phyloP scores from a whole-genome alignment of 805 yeast genomes.

The Wickerhamomyces bovis region DNA sequence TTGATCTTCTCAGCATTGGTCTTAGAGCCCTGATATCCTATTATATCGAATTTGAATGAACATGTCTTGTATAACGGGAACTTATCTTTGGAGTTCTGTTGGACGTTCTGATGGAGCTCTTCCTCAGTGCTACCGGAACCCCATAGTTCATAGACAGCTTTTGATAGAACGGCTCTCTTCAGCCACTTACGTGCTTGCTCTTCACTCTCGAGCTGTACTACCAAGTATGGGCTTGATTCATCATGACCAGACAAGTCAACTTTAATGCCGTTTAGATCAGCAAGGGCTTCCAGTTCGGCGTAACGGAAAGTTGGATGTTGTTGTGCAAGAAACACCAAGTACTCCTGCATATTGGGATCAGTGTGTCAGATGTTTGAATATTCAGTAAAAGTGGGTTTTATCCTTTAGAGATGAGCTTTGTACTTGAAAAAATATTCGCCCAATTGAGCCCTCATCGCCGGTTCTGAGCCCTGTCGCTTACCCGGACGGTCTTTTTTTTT shows the following conservation, averaged over 20 bases:
- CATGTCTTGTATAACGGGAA: constrained; percentile 30
- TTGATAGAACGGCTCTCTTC: constrained; percentile 59
- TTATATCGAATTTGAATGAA: constrained; percentile 77
- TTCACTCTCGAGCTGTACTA: constrained; percentile 61
- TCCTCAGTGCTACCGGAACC: constrained; percentile 58
- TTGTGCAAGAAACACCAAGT: constrained; percentile 81
- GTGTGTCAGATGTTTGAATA: no score
- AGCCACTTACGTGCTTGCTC: constrained; percentile 60
- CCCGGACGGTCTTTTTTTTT: no score
- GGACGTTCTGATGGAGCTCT: constrained; percentile 47
- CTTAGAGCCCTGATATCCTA: constrained; percentile 69
- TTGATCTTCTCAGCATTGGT: constrained; percentile 43
- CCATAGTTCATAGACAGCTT: constrained; percentile 81
- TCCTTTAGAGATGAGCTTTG: no score
- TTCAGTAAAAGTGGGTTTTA: no score
- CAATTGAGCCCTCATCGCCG: no score
- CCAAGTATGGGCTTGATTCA: constrained; percentile 61
- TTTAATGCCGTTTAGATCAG: constrained; percentile 49
- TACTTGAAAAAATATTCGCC: neutral
- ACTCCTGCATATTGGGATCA: constrained; percentile 40
- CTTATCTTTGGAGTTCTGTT: constrained; percentile 22
- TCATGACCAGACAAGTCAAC: constrained; percentile 56
- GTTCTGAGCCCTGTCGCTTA: neutral
- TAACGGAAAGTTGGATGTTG: constrained; percentile 69
- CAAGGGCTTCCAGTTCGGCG: constrained; percentile 83